Base-by-base conservation (phyloP, 805 yeast species). In the Candida broadrunensis region DNA sequence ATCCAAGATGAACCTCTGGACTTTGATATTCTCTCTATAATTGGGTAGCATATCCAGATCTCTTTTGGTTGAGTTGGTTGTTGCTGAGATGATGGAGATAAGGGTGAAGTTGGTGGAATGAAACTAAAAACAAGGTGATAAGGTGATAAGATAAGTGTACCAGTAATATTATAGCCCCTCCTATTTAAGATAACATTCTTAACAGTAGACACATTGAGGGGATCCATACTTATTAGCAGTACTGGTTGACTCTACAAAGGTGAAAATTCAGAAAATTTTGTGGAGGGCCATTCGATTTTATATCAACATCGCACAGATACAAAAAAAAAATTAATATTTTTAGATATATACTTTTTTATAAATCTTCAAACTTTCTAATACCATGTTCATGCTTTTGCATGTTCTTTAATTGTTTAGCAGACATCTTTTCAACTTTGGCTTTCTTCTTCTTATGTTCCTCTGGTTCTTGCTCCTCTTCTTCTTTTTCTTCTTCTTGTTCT, bases 21-120 rank as follows among this genome's bases (percentile, higher is more conserved):
- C 58, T 78, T 73, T 49, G 75, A 76, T 1, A 84, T 79, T 35
- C 70, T 71, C 36, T 79, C 83, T 24, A 90, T 81, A 47, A 89
- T 78, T 1, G 97, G 97, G 60, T 88, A 91, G 44, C 95, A 85
- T 23, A 88, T 75, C 99, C 98, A 93, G 23, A 88, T 77, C 59
- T 93, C 98, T 42, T 80, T 68, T 7, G 69, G 54, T 18, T 33
- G 37, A 5, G 5, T 29, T 4, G 6, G 18, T 21, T 21, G 24
- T 21, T 75, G 75, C 1, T 24, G 31, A 18, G 15, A 4, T 9
- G 27, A 33, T 13, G 20, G 21, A 21, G 25, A 31, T 12, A 27
- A 23, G 19, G 19, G 33, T 35, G 34, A 20, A 19, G 35, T 8
- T 20, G 37, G 25, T 7, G 52, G 51, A 17, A 36, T 25, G 42